Conservation (phyloP, 2,329 filamentous ascomycete genomes). For the Alternaria ethzedia region DNA sequence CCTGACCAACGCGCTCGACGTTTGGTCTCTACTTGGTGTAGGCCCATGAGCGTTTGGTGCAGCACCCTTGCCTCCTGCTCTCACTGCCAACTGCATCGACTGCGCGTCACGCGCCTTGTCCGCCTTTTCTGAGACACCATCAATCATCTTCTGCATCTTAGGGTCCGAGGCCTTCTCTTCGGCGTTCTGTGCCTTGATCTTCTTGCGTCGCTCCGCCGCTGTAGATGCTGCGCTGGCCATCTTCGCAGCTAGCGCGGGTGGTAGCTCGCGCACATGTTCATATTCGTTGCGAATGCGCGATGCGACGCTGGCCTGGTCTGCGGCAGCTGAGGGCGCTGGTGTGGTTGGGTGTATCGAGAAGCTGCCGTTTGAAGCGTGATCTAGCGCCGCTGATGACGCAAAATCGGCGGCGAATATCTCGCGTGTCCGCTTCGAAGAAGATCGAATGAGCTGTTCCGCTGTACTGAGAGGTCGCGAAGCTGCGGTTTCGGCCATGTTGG, state of each 20-base stretch:
- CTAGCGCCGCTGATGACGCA: conserved; percentile 51
- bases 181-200: conserved; percentile 60
- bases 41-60: conserved; percentile 64
- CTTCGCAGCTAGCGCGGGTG: conserved; percentile 78
- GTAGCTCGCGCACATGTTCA: conserved; percentile 75
- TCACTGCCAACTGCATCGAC: conserved; percentile 65
- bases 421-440: conserved; percentile 61
- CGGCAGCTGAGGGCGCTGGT: conserved; percentile 51
- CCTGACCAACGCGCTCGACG: conserved; percentile 65
- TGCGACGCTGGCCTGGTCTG: conserved; percentile 57
- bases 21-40: conserved; percentile 57
- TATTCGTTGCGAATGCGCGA: conserved; percentile 76
- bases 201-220: conserved; percentile 68
- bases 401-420: conserved; percentile 62
- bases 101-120: conserved; percentile 53
- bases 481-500: conserved; percentile 29
- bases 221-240: conserved; percentile 68
- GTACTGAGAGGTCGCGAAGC: conserved; percentile 24
- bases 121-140: conserved; percentile 62
- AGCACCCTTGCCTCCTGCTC: conserved; percentile 53
- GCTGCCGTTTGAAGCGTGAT: conserved; percentile 48
- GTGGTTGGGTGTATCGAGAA: conserved; percentile 54
- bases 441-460: conserved; percentile 43
- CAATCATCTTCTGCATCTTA: conserved; percentile 71
- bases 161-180: conserved; percentile 58